phyloP scores from a whole-genome alignment of 305 asterid genomes.

The Plantago lanceolata region DNA sequence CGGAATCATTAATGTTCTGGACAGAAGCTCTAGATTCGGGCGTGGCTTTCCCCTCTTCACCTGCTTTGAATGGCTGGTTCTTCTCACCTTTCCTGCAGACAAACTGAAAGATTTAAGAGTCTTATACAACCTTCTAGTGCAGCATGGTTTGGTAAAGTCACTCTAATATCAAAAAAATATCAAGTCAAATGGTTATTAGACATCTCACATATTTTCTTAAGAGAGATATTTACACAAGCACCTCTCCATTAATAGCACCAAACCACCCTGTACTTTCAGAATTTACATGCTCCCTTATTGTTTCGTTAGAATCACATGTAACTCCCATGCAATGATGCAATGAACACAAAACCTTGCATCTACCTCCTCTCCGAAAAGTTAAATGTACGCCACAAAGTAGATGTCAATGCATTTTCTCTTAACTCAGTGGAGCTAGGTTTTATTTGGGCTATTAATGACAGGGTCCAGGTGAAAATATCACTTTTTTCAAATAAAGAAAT shows the following conservation, averaged over 20 bases:
- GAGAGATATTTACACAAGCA: not conserved
- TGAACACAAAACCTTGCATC: not conserved
- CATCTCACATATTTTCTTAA: slow-evolving; percentile 4
- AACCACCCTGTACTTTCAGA: not conserved
- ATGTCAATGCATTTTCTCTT: not conserved
- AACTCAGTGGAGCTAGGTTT: not conserved
- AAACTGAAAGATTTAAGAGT: not conserved
- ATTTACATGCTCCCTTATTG: not conserved
- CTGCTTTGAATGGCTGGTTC: slow-evolving; percentile 30
- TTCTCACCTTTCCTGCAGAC: slow-evolving; percentile 41
- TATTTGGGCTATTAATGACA: not conserved
- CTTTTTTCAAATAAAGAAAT: not conserved
- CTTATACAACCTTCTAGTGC: not conserved
- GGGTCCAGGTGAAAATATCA: not conserved
- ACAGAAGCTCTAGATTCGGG: slow-evolving; percentile 33
- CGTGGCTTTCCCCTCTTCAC: slow-evolving; percentile 29
- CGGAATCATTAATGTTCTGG: slow-evolving; percentile 43
- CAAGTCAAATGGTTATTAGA: slow-evolving; percentile 6
- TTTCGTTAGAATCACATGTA: not conserved
- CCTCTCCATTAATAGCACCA: not conserved
- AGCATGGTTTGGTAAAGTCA: not conserved
- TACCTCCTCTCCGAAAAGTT: not conserved
- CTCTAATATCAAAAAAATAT: slow-evolving; percentile 4
- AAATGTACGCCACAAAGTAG: not conserved
- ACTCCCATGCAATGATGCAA: not conserved